Conservation (phyloP, 352 stramenopile species). For the Phytophthora boehmeriae region DNA sequence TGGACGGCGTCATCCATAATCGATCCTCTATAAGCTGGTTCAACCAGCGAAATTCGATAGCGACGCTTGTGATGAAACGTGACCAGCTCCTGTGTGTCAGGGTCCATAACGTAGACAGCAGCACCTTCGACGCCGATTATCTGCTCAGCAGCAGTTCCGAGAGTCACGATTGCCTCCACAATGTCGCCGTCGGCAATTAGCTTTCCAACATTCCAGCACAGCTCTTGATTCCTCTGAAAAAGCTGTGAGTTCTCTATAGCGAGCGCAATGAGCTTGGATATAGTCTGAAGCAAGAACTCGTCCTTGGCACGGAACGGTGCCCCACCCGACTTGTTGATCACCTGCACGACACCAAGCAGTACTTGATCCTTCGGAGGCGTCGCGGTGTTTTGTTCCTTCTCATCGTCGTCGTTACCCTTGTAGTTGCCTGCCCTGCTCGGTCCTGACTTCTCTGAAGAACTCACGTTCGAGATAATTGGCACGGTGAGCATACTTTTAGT, state of each 20-base stretch:
- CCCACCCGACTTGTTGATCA: constrained; percentile 83
- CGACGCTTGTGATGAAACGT: constrained; percentile 78
- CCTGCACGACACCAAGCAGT: constrained; percentile 75
- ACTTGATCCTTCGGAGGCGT: constrained; percentile 31
- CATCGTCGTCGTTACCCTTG: not conserved
- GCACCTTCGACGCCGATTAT: constrained; percentile 78
- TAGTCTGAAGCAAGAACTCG: constrained; percentile 75
- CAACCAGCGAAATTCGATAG: constrained; percentile 58
- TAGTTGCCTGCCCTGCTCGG: not conserved
- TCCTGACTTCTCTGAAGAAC: constrained; percentile 15
- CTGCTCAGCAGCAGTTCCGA: constrained; percentile 60
- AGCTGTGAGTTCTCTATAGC: constrained; percentile 84
- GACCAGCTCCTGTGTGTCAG: constrained; percentile 49
- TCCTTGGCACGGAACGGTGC: constrained; percentile 81
- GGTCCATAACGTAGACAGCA: constrained; percentile 65
- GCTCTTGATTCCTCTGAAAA: constrained; percentile 80
- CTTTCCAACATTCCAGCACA: constrained; percentile 66
- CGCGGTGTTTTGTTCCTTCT: not conserved
- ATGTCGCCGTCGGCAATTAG: constrained; percentile 68
- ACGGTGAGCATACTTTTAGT: constrained; percentile 84
- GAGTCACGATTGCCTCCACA: constrained; percentile 58
- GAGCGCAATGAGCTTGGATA: constrained; percentile 79
- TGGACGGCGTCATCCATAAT: constrained; percentile 58
- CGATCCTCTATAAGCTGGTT: constrained; percentile 54
- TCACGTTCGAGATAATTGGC: constrained; percentile 64